Base-by-base conservation (phyloP, 345 rosid species). In the Theobroma cacao region DNA sequence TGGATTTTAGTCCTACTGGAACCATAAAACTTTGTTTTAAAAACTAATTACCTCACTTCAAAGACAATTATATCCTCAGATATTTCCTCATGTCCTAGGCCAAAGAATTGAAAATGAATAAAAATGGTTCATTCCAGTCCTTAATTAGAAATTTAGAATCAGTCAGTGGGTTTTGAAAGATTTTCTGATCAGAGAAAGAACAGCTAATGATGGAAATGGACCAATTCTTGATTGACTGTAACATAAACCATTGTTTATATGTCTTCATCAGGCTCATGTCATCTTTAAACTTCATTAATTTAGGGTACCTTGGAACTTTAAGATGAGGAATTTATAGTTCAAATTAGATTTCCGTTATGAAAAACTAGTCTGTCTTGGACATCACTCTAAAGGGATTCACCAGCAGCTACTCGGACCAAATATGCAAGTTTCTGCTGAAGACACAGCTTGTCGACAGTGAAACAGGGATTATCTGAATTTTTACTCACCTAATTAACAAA, bases 371-470 rank as follows among this genome's bases (percentile, higher is more conserved):
- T 67, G 53, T 56, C 77, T 75, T 75, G 40, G 26, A 75, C 56
- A 45, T 75, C 55, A 75, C 77, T 75, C 77, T 22, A 75, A 60
- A 75, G 77, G 31, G 77, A 75, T 75, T 28, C 41, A 26, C 66
- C 67, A 75, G 50, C 69, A 9, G 77, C 68, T 3, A 26, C 14
- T 56, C 11, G 15, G 34, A 60, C 55, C 65, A n/a, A 41, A n/a
- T 26, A 26, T 15, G 10, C 4, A 40, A 38, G 77, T 75, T 45
- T 26, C 55, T 26, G 65, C 18, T 74, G 14, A 30, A 70, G 17
- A 31, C 14, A 48, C 74, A 50, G 26, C 73, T 22, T 66, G 33
- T 66, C 52, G 33, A 12, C 6, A 26, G 50, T 56, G 9, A 30
- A 24, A 55, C 34, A 41, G 20, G 50, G 20, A 40, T 61, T 30